Evolutionary conservation across 345 rosid species (phyloP), one percentile per base, ranked within the genome.

Genomic region (Pistacia vera): DNA sequence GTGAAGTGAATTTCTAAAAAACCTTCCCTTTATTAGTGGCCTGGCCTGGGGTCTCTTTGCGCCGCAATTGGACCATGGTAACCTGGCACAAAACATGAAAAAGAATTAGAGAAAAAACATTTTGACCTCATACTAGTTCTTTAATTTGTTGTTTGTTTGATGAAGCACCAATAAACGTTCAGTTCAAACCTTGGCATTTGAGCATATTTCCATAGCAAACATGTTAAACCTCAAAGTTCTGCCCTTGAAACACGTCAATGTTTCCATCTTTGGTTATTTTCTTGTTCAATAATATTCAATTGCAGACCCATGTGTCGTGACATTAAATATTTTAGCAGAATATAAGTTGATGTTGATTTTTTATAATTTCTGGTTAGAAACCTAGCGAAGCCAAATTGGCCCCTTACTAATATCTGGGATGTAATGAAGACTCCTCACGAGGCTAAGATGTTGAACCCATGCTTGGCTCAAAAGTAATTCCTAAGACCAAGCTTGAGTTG

Each of bases 31-130:
- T 65, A 36, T 65, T 65, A 6, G 68, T 30, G 16, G 5, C 18
- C 20, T 63, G 66, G 66, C 36, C 70, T 10, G 20, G 70, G 35
- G 33, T 66, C 46, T 44, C 35, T 46, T 66, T 66, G 33, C 55
- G 55, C 35, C 55, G 3, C 33, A 9, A 12, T n/a, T n/a, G 33
- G 36, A 66, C 36, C 36, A 46, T 46, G 11, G 17, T 2, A 8
- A 46, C 35, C 70, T 46, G 33, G 56, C 55, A 25, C 8, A 51
- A n/a, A 66, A 46, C 2, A 18, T 0, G 3, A 44, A 66, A 7
- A 66, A 18, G 14, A 22, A 46, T 11, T 2, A 4, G 25, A 25
- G 18, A 20, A 48, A 46, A 46, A 4, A 33, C n/a, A 44, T 46
- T 16, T 66, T 8, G 56, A 66, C 48, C 25, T 16, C 12, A 17